Evolutionary conservation across 306 rosid species (phyloP), one percentile per base, ranked within the genome.

Genomic region (Prunus mira): DNA sequence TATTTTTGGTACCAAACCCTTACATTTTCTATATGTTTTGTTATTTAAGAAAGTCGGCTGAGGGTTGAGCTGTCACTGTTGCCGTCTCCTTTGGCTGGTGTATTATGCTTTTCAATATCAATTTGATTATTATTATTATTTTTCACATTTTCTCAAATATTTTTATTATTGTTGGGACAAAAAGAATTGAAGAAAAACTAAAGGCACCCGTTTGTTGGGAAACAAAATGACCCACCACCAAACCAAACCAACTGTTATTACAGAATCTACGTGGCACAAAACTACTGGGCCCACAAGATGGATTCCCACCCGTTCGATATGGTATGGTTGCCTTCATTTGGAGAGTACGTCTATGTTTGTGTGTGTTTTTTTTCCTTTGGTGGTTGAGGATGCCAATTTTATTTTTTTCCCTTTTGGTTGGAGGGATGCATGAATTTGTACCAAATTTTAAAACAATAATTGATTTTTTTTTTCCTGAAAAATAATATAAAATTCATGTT

Each of bases 41-140:
- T 79, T 65, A 74, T 75, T 79, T 65, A 73, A 79, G 79, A 78
- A 81, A 82, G 82, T 78, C 54, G 54, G 86, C 76, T 72, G 86
- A 85, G 67, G 80, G 93, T 89, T 91, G 89, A 79, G 89, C 78
- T 84, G 82, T 91, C 91, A 75, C 76, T 76, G 70, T 85, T 83
- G 69, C 83, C 41, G 77, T 76, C 82, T 82, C 41, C 61, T 43
- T 27, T 73, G 73, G 74, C 82, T 63, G 86, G 86, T 84, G 81
- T 62, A 22, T 57, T 78, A 58, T 62, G 77, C 71, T 54, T 84
- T 81, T 69, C 79, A 68, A 49, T 71, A 69, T 34, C 74, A 45
- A 20, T 58, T 73, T 41, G 19, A 57, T 73, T 27, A 12, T 41
- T 24, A 5, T 18, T 24, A 2, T 47, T 11, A 61, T 34, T 25